phyloP scores from a whole-genome alignment of 805 yeast species.

The Yamadazyma laniorum region DNA sequence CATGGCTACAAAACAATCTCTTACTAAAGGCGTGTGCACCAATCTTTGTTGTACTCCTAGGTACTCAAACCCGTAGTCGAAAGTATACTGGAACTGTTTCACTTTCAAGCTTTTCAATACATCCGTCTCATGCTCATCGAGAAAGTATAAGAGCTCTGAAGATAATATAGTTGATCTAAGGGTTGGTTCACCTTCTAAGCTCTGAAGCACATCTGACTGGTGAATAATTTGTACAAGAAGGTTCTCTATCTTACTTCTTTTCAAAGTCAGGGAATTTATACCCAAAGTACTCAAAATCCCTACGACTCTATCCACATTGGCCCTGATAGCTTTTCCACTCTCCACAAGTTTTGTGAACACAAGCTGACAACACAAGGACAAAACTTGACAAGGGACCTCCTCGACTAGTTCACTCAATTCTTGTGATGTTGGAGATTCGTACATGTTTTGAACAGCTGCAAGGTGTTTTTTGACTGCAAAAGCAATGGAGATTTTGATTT shows the following conservation, averaged over 20 bases:
- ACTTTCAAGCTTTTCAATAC: slow-evolving; percentile 39
- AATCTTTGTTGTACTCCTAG: slow-evolving; percentile 70
- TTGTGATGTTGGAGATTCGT: background rate
- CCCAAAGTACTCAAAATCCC: background rate
- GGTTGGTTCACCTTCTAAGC: background rate
- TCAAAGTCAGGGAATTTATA: background rate
- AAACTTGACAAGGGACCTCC: slow-evolving; percentile 54
- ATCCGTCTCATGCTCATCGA: slow-evolving; percentile 17
- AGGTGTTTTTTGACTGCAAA: slow-evolving; percentile 15
- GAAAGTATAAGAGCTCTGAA: slow-evolving; percentile 10
- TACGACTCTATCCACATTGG: background rate
- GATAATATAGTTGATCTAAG: slow-evolving; percentile 2
- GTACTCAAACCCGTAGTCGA: slow-evolving; percentile 78
- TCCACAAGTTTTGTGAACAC: slow-evolving; percentile 51
- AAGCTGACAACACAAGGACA: slow-evolving; percentile 54
- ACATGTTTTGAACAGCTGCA: background rate
- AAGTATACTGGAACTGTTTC: slow-evolving; percentile 49
- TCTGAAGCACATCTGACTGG: slow-evolving; percentile 40
- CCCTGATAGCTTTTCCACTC: slow-evolving; percentile 1
- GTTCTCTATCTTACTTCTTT: slow-evolving; percentile 45
- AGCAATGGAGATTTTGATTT: slow-evolving; percentile 50
- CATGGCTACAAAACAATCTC: slow-evolving; percentile 63
- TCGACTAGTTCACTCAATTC: slow-evolving; percentile 28
- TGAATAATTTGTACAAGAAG: slow-evolving; percentile 69
- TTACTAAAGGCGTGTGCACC: slow-evolving; percentile 73